Conservation (phyloP, 1,139 yeast genomes). For the Nematodospora anomalae region DNA sequence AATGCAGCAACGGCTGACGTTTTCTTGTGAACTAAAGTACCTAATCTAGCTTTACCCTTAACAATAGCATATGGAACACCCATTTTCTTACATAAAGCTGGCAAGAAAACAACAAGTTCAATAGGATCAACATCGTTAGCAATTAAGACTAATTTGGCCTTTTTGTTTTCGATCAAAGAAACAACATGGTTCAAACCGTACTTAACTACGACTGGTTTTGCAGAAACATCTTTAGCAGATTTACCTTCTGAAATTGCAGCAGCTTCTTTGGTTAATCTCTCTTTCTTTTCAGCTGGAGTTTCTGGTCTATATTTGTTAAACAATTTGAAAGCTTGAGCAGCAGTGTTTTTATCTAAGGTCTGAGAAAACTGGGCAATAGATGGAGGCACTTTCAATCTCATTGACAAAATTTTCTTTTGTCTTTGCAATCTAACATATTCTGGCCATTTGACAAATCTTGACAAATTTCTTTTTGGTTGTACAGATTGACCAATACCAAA, state of each 20-base stretch:
- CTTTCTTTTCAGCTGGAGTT: slow-evolving; percentile 95
- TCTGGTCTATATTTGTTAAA: slow-evolving; percentile 99
- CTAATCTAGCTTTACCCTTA: slow-evolving; percentile 98
- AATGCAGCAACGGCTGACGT: slow-evolving; percentile 96
- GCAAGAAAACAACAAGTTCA: slow-evolving; percentile 93
- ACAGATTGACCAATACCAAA: slow-evolving; percentile 95
- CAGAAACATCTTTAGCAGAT: slow-evolving; percentile 91
- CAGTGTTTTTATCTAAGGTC: slow-evolving; percentile 97
- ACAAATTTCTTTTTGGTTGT: slow-evolving; percentile 94
- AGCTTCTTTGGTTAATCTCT: slow-evolving; percentile 97
- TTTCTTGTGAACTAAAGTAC: slow-evolving; percentile 95
- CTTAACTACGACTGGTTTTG: slow-evolving; percentile 94
- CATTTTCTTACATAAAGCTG: slow-evolving; percentile 98
- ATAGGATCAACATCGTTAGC: slow-evolving; percentile 99
- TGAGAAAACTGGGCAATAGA: slow-evolving; percentile 94
- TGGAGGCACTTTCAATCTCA: slow-evolving; percentile 99
- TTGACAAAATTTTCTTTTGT: slow-evolving; percentile 91
- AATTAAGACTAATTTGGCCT: slow-evolving; percentile 93
- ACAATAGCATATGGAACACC: slow-evolving; percentile 98
- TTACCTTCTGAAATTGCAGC: slow-evolving; percentile 98
- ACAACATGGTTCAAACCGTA: slow-evolving; percentile 99
- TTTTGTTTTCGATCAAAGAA: slow-evolving; percentile 94
- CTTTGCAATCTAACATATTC: slow-evolving; percentile 87
- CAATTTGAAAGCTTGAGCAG: slow-evolving; percentile 93
- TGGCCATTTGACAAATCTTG: slow-evolving; percentile 98